Conservation (phyloP, 768 basidiomycete species). For the Mycena chlorophos region DNA sequence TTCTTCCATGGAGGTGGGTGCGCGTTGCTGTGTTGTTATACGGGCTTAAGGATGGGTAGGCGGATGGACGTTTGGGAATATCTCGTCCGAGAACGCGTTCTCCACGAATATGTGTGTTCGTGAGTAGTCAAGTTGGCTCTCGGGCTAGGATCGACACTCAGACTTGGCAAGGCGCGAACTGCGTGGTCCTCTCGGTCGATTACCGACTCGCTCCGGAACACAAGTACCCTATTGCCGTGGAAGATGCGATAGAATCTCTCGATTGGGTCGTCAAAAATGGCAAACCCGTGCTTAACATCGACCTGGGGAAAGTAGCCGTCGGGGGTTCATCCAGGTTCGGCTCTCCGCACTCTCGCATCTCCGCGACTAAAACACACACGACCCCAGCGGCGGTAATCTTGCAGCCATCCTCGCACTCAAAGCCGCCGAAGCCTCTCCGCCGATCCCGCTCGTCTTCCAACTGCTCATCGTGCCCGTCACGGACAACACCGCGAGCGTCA, state of each 20-base stretch:
- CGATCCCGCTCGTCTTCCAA: constrained; percentile 59
- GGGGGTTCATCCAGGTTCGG: constrained; percentile 72
- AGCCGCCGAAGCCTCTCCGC: constrained; percentile 47
- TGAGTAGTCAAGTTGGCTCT: constrained; percentile 27
- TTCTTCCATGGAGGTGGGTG: constrained; percentile 72
- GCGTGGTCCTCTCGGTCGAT: constrained; percentile 65
- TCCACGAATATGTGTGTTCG: constrained; percentile 60
- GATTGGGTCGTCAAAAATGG: constrained; percentile 60
- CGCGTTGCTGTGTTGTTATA: neutral
- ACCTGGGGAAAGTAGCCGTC: constrained; percentile 59
- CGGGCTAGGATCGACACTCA: neutral
- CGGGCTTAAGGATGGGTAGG: constrained; percentile 38
- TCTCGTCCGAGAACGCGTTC: constrained; percentile 60
- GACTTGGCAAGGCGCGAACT: constrained; percentile 48
- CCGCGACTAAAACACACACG: neutral
- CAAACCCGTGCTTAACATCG: constrained; percentile 43
- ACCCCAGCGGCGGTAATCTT: constrained; percentile 66
- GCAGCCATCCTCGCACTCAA: constrained; percentile 67
- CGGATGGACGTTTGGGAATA: constrained; percentile 76
- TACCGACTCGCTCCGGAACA: constrained; percentile 74
- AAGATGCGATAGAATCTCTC: constrained; percentile 68
- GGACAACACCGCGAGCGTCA: constrained; percentile 62
- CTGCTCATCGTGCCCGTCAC: constrained; percentile 71
- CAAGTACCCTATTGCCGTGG: constrained; percentile 69
- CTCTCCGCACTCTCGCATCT: neutral